Evolutionary conservation across 345 rosid species (phyloP), one percentile per base, ranked within the genome.

Genomic region (Isatis tinctoria): DNA sequence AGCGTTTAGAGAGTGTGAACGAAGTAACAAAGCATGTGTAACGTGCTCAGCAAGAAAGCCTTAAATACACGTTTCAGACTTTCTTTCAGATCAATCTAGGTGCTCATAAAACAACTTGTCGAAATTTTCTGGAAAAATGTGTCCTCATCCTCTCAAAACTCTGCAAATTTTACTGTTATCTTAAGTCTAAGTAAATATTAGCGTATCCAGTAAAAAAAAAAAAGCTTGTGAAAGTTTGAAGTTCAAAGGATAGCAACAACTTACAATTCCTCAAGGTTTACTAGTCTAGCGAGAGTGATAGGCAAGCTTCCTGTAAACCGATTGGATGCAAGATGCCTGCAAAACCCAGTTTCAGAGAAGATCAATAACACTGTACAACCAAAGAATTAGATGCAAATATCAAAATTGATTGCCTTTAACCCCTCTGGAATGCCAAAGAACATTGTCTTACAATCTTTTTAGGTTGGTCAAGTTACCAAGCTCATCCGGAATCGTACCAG

Each of bases 261-360:
- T 56, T 56, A 69, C 73, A 69, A 28, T 2, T 69, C 32, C n/a
- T 40, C 20, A 69, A 85, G 59, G 39, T 74, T 85, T 14, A 49
- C 71, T 35, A 85, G 77, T 45, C 28, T 53, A 10, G 68, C 63
- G 8, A 85, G 70, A 70, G 80, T 51, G 40, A 1, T 47, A 13
- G 88, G 86, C 37, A 82, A 43, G 69, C 58, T 65, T 72, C 86
- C 88, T 7, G 26, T 72, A 54, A 85, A 69, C 10, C 54, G 54
- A 53, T 83, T 85, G 60, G 83, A 82, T 10, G 81, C 70, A 54
- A 85, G 74, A 26, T 65, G 28, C 78, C 88, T 85, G 81, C 47
- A 41, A 45, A 45, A 45, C 3, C 13, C 45, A 35, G 24, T 13
- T 41, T 59, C 44, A 44, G 8, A 47, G 8, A 27, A 65, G 3